Percentiles rank a stretch among this genome's conserved stretches.
These are phyloP conservation scores for Dryas octopetala DNA, from an alignment of 306 rosid genomes.

Conservation along the genomic window DNA sequence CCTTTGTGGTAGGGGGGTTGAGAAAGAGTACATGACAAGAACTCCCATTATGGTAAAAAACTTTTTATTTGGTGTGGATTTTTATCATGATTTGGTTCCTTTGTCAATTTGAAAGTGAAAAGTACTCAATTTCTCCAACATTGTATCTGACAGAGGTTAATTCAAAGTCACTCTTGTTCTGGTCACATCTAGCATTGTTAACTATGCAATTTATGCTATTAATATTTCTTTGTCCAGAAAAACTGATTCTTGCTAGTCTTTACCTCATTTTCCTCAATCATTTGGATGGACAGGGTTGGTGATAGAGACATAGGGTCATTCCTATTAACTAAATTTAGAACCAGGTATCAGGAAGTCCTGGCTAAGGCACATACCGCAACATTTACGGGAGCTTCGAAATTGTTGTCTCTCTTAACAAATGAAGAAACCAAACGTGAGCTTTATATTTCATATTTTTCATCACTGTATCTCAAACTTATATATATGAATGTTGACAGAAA, in stretches of 20 bases:
- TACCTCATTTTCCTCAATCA: constrained; percentile 4
- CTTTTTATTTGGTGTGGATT: not conserved
- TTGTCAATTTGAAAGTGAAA: not conserved
- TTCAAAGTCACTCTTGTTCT: not conserved
- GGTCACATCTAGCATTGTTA: not conserved
- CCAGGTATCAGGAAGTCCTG: constrained; percentile 82
- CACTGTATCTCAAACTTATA: not conserved
- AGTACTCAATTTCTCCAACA: not conserved
- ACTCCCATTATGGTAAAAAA: not conserved
- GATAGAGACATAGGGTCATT: constrained; percentile 78
- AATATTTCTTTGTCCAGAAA: constrained; percentile 1
- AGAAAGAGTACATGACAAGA: not conserved
- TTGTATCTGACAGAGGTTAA: not conserved
- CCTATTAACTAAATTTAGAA: constrained; percentile 82
- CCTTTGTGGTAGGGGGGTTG: not conserved
- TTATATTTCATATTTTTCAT: constrained; percentile 14
- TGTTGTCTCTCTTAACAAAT: constrained; percentile 58
- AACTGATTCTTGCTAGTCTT: not conserved
- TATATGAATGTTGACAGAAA: constrained; percentile 11
- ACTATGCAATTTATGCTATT: not conserved
- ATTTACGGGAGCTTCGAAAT: constrained; percentile 66
- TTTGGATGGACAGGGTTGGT: constrained; percentile 60
- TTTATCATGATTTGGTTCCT: not conserved
- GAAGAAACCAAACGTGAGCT: constrained; percentile 82
- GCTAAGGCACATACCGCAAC: constrained; percentile 87